Evolutionary conservation across 1,139 yeast species (phyloP).

Genomic region (Hyphopichia pseudoburtonii): DNA sequence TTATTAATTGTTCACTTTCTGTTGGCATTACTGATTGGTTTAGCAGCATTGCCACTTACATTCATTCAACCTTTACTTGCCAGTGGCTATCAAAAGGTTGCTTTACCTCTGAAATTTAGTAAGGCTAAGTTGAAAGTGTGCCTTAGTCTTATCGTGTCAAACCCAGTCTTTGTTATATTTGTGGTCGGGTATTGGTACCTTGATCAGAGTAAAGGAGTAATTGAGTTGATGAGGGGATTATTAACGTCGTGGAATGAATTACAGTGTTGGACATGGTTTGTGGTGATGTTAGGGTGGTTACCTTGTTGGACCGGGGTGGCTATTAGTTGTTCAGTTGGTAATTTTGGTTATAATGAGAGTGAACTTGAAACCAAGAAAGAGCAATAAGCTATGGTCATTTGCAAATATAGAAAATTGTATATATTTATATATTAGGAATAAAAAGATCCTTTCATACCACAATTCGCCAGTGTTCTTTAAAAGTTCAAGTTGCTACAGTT

Average conservation of each 20-base stretch:
- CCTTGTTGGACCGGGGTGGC: constrained; percentile 74
- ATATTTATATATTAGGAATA: no score
- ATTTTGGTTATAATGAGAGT: constrained; percentile 16
- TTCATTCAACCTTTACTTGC: constrained; percentile 51
- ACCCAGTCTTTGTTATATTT: constrained; percentile 52
- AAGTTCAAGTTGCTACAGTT: no score
- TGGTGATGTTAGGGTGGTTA: constrained; percentile 73
- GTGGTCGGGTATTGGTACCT: constrained; percentile 31
- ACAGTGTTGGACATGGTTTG: constrained; percentile 87
- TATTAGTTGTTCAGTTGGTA: constrained; percentile 29
- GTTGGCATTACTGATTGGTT: constrained; percentile 68
- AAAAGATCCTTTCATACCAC: no score
- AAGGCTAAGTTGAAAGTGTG: constrained; percentile 25
- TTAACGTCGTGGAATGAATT: constrained; percentile 66
- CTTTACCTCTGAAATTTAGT: constrained; percentile 11
- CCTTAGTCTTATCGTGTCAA: constrained; percentile 44
- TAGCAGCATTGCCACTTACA: constrained; percentile 69
- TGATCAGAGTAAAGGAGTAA: constrained; percentile 28
- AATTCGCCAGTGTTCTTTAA: no score
- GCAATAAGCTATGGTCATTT: not conserved
- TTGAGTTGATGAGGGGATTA: constrained; percentile 47
- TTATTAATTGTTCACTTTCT: constrained; percentile 83
- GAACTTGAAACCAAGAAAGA: constrained; percentile 1
- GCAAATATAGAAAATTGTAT: not conserved
- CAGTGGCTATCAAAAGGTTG: not conserved